Conservation (phyloP, 495 filamentous ascomycete species). For the Aspergillus homomorphus region DNA sequence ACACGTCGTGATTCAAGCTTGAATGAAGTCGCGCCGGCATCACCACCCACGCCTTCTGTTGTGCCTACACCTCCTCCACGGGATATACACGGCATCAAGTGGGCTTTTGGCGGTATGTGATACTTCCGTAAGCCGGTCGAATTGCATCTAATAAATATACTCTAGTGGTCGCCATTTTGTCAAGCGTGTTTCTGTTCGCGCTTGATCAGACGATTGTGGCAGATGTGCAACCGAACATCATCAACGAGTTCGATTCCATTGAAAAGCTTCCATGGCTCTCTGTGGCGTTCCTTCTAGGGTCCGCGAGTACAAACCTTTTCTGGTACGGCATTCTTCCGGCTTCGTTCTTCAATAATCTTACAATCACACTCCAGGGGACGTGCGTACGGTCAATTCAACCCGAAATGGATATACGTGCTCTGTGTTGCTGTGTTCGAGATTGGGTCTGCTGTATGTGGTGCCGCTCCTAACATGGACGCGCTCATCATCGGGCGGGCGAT, state of each 20-base stretch:
- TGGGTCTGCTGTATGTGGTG: conserved; percentile 66
- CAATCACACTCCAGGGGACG: too few relatives aligned
- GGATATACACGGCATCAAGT: too few relatives aligned
- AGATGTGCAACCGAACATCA: background rate
- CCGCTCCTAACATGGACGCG: conserved; percentile 58
- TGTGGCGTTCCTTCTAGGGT: background rate
- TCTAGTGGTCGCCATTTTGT: background rate
- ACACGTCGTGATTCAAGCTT: too few relatives aligned
- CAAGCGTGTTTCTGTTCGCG: background rate
- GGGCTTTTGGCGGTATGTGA: too few relatives aligned
- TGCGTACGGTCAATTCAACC: conserved; percentile 38
- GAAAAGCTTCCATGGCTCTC: background rate
- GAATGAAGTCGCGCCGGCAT: too few relatives aligned
- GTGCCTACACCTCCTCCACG: too few relatives aligned
- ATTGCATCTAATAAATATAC: too few relatives aligned
- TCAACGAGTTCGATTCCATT: background rate
- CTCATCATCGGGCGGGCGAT: conserved; percentile 77
- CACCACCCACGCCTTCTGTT: too few relatives aligned
- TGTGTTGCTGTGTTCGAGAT: conserved; percentile 68
- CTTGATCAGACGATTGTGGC: background rate
- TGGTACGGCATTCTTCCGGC: background rate
- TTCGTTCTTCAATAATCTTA: too few relatives aligned
- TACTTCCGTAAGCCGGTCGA: too few relatives aligned
- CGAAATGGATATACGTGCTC: conserved; percentile 50
- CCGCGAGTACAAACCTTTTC: background rate